Conservation (phyloP, 1,284 basidiomycete species). For the Malassezia sympodialis region DNA sequence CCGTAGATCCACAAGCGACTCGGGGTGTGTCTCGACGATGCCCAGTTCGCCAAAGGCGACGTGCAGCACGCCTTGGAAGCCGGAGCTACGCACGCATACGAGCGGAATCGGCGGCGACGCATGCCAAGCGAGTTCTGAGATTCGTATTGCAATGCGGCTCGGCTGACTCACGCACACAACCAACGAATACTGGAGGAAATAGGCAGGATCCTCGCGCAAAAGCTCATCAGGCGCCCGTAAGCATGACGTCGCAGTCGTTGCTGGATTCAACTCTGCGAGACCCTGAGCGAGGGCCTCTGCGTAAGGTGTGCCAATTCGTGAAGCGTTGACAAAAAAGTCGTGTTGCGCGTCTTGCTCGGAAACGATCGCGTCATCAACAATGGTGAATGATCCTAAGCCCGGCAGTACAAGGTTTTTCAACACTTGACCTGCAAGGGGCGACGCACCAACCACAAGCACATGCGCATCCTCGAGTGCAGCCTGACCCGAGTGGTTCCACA, state of each 20-base stretch:
- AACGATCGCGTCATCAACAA: slow-evolving; percentile 62
- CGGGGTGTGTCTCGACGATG: slow-evolving; percentile 82
- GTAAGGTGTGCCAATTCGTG: slow-evolving; percentile 67
- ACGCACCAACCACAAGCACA: slow-evolving; percentile 68
- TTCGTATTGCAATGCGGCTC: slow-evolving; percentile 20
- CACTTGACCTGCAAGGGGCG: slow-evolving; percentile 70
- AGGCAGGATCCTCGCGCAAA: slow-evolving; percentile 55
- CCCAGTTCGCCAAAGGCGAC: slow-evolving; percentile 37
- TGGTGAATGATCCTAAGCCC: slow-evolving; percentile 79
- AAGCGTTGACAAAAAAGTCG: slow-evolving; percentile 80
- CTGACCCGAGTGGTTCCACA: slow-evolving; percentile 92
- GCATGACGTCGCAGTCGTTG: slow-evolving; percentile 52
- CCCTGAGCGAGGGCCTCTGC: slow-evolving; percentile 69
- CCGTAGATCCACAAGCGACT: slow-evolving; percentile 58
- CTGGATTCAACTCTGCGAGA: slow-evolving; percentile 75
- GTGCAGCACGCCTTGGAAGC: slow-evolving; percentile 35
- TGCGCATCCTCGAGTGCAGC: slow-evolving; percentile 74
- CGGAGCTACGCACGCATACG: slow-evolving; percentile 26
- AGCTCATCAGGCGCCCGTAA: slow-evolving; percentile 41
- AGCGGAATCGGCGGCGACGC: slow-evolving; percentile 30
- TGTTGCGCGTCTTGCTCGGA: slow-evolving; percentile 72
- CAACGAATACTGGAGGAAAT: slow-evolving; percentile 60
- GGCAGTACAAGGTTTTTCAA: slow-evolving; percentile 93
- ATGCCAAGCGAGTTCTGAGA: slow-evolving; percentile 32
- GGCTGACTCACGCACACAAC: slow-evolving; percentile 61